A percentile compares a stretch with the other conserved stretches of the same genome.
Evolutionary conservation across 306 rosid species (phyloP).

Genomic region (Purshia tridentata): DNA sequence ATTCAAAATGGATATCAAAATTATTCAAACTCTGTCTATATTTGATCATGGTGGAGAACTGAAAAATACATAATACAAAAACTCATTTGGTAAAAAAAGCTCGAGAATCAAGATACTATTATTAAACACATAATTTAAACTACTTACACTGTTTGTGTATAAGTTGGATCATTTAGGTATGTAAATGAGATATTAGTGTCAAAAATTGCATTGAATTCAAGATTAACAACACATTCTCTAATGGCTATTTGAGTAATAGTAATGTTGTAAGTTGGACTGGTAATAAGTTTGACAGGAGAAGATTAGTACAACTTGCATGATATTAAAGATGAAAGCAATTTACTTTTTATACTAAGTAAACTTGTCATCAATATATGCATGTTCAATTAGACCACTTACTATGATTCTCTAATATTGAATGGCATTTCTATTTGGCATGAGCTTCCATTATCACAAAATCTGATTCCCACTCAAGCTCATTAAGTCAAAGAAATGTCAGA

Average conservation of each 20-base stretch:
- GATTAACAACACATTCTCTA: constrained; percentile 37
- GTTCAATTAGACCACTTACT: not conserved
- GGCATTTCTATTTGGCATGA: too few relatives aligned
- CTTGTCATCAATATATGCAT: not conserved
- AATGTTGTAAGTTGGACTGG: constrained; percentile 72
- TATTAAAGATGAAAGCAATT: constrained; percentile 8
- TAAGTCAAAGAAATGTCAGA: too few relatives aligned
- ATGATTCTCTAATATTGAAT: constrained; percentile 50
- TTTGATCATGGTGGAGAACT: too few relatives aligned
- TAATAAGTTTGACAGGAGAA: constrained; percentile 21
- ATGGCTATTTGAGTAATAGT: constrained; percentile 58
- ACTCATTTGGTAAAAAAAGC: too few relatives aligned
- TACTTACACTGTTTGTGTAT: too few relatives aligned
- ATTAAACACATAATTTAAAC: too few relatives aligned
- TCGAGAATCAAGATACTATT: too few relatives aligned
- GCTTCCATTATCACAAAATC: constrained; percentile 72
- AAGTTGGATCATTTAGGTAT: too few relatives aligned
- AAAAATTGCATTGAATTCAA: constrained; percentile 60
- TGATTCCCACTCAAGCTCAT: too few relatives aligned
- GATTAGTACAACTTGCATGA: constrained; percentile 20
- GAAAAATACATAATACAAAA: too few relatives aligned
- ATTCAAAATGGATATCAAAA: too few relatives aligned
- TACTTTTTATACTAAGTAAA: constrained; percentile 1
- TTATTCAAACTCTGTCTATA: too few relatives aligned
- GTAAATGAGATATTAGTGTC: constrained; percentile 86